Conservation (phyloP, 2,329 filamentous ascomycete genomes). For the Thielaviopsis populi region DNA sequence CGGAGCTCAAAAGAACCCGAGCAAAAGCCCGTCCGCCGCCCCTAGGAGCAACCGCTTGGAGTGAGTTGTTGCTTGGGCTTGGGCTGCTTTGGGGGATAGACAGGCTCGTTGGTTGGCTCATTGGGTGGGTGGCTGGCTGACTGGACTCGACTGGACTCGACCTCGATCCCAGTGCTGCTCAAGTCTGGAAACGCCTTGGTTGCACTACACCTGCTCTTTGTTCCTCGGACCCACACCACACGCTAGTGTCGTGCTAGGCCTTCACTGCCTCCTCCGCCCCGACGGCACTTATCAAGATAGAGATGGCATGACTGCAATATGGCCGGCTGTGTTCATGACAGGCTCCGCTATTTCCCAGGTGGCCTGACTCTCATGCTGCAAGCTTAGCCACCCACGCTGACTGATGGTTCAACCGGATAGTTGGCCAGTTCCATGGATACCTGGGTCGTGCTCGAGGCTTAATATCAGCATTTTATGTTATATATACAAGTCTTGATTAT, state of each 20-base stretch:
- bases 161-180: background rate
- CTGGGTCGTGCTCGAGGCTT: background rate
- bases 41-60: background rate
- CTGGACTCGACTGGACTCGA: background rate
- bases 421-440: too few relatives aligned
- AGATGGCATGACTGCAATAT: background rate
- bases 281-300: background rate
- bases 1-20: background rate
- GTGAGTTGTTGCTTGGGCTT: too few relatives aligned
- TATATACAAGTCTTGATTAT: background rate
- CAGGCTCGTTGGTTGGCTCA: background rate
- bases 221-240: too few relatives aligned
- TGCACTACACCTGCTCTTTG: too few relatives aligned
- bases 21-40: background rate
- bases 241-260: too few relatives aligned
- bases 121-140: too few relatives aligned
- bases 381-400: background rate
- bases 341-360: background rate
- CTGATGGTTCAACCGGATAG: background rate
- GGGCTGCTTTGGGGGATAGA: background rate
- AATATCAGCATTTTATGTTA: background rate
- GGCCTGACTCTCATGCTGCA: background rate
- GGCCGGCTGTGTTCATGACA: background rate
- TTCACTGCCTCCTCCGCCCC: too few relatives aligned
- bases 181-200: background rate